Base-by-base conservation (phyloP, 768 basidiomycete species). In the Leccinum imitatum region DNA sequence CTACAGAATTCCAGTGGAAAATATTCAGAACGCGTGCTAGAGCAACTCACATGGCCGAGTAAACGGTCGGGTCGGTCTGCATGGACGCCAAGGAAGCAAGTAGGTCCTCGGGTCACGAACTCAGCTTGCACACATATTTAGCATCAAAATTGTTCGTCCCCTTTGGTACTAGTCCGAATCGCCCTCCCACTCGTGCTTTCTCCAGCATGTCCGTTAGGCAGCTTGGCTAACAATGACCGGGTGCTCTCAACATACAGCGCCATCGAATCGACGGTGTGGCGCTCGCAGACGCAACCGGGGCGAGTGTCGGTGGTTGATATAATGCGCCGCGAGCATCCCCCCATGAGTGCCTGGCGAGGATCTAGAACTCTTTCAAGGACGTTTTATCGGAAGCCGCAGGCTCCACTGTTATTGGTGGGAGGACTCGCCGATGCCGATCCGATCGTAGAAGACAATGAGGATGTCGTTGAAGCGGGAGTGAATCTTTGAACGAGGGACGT, bases 331-430 rank as follows among this genome's bases (percentile, higher is more conserved):
- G 9, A 86, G 73, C 71, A 83, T 83, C 1, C 79, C 83, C 85
- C 84, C 84, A 84, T 5, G 82, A 84, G 52, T 86, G 84, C 0
- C 85, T 85, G 1, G 79, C 76, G 21, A 78, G 63, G 6, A 77
- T 78, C 81, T 78, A 79, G 64, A 81, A 81, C 27, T 62, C 67
- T 19, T 60, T 62, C 27, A 0, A 57, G 56, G 8, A 51, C 60
- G 15, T 56, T 33, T n/a, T n/a, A n/a, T n/a, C n/a, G n/a, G n/a
- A n/a, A n/a, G n/a, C n/a, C n/a, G n/a, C n/a, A n/a, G n/a, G n/a
- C n/a, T n/a, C n/a, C n/a, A n/a, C n/a, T n/a, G n/a, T 3, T 65
- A 73, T 1, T 76, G 35, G 14, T 37, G 14, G 35, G 35, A 37
- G 2, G 0, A 14, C 14, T 15, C 14, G 14, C 6, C 35, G 14